phyloP scores from a whole-genome alignment of 768 basidiomycete species.

The Podaxis sp. region DNA sequence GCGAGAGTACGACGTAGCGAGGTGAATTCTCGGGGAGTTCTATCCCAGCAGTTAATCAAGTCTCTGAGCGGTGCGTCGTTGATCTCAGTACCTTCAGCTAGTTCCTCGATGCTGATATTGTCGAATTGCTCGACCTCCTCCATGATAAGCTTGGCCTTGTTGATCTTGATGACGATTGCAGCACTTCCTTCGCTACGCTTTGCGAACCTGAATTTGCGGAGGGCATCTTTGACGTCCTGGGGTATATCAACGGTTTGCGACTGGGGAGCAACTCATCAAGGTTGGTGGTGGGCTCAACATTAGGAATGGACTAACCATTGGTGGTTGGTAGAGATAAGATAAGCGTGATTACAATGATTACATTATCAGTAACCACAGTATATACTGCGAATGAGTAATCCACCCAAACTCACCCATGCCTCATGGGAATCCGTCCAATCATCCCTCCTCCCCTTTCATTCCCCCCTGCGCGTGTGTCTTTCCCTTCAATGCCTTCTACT shows the following conservation, averaged over 20 bases:
- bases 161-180: conserved; percentile 86
- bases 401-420: neutral
- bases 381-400: conserved; percentile 7
- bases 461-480: neutral
- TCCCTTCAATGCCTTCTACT: neutral
- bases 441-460: neutral
- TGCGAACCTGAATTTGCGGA: conserved; percentile 77
- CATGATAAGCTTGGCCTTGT: conserved; percentile 77
- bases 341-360: conserved; percentile 14
- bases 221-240: conserved; percentile 65
- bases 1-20: conserved; percentile 80
- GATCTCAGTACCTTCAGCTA: conserved; percentile 70
- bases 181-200: conserved; percentile 71
- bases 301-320: conserved; percentile 29
- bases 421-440: neutral
- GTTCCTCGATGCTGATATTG: conserved; percentile 72
- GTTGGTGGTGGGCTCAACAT: conserved; percentile 7
- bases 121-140: conserved; percentile 81
- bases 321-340: conserved; percentile 24
- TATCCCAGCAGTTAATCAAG: conserved; percentile 22
- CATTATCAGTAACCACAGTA: neutral
- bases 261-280: conserved; percentile 26
- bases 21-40: conserved; percentile 88
- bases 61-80: neutral
- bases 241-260: conserved; percentile 85